These are phyloP conservation scores for Chlorella sp. DNA, from an alignment of 139 green algal genomes.

Conservation along the genomic window DNA sequence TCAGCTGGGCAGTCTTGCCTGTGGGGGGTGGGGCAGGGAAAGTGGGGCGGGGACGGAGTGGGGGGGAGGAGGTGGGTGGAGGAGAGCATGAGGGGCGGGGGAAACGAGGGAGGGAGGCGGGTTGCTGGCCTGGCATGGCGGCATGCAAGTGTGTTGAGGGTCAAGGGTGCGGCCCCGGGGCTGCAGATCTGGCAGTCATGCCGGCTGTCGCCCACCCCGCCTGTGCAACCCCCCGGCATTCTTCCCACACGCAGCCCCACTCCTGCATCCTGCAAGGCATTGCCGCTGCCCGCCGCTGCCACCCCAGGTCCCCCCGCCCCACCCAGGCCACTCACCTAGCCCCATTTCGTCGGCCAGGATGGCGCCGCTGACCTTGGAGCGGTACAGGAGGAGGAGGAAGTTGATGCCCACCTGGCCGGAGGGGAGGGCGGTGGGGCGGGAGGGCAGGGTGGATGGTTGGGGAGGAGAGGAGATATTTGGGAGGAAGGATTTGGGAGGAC, in stretches of 20 bases:
- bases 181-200: no score
- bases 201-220: no score
- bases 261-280: no score
- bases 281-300: no score
- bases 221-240: no score
- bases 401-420: conserved; percentile 90
- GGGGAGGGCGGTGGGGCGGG: background rate
- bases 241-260: no score
- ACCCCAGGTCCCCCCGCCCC: no score
- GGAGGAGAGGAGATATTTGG: background rate
- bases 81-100: background rate
- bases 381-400: conserved; percentile 90
- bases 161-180: no score
- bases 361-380: conserved; percentile 64
- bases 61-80: background rate
- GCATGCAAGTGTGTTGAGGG: no score
- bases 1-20: conserved; percentile 91
- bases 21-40: background rate
- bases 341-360: conserved; percentile 85
- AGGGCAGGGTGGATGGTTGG: background rate
- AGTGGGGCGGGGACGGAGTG: background rate
- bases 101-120: background rate
- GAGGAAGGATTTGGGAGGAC: no score
- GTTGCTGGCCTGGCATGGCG: no score
- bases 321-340: background rate